A percentile compares a stretch with the other conserved stretches of the same genome.
phyloP scores from a whole-genome alignment of 306 rosid species.

The Rosa chinensis region DNA sequence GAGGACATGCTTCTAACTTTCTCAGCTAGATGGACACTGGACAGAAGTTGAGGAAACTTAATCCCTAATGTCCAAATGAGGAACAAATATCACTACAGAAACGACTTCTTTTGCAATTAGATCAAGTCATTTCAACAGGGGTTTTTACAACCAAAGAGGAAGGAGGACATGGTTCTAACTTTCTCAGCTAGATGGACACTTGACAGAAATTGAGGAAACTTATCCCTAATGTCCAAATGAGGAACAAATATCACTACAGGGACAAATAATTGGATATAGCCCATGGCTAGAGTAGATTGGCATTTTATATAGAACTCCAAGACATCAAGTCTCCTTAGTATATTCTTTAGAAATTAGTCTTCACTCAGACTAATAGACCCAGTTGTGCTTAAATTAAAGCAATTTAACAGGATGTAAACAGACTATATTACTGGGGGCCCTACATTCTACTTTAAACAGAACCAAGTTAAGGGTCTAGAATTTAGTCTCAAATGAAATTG shows the following conservation, averaged over 20 bases:
- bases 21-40: no score
- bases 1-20: no score
- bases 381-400: neutral
- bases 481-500: neutral
- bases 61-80: no score
- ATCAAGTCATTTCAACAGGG: no score
- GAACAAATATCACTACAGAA: no score
- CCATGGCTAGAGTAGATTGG: neutral
- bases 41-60: no score
- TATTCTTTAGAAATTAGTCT: neutral
- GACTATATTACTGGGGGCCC: neutral
- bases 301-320: neutral
- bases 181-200: neutral
- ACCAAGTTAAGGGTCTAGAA: neutral
- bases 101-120: no score
- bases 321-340: neutral
- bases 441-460: neutral
- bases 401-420: neutral
- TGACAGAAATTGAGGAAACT: neutral
- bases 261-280: neutral
- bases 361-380: neutral
- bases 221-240: neutral
- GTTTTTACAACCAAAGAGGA: no score
- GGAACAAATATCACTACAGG: neutral
- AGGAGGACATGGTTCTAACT: no score